phyloP scores from a whole-genome alignment of 2,329 filamentous ascomycete species.

The Colletotrichum sansevieriae region DNA sequence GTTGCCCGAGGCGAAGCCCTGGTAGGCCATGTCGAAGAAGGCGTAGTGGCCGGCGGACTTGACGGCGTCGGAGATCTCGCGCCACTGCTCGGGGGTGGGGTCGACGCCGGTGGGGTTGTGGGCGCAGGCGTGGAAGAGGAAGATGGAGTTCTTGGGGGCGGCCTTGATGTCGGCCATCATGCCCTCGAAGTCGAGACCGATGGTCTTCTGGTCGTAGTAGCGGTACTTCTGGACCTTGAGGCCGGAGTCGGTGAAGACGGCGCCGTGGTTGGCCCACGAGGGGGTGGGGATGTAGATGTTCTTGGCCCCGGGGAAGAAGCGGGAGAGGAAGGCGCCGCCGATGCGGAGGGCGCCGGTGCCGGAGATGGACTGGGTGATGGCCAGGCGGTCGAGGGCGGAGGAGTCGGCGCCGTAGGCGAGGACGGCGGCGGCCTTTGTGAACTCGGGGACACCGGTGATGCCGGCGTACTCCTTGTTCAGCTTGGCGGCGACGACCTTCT shows the following conservation, averaged over 20 bases:
- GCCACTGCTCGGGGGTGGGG: conserved; percentile 92
- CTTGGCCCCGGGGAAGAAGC: conserved; percentile 92
- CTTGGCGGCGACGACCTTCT: conserved; percentile 81
- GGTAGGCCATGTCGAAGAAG: conserved; percentile 99
- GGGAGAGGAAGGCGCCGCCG: conserved; percentile 90
- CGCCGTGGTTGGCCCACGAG: conserved; percentile 98
- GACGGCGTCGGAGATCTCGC: conserved; percentile 86
- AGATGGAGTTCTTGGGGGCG: conserved; percentile 86
- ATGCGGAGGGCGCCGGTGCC: conserved; percentile 96
- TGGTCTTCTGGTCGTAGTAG: conserved; percentile 99
- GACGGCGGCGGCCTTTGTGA: conserved; percentile 91
- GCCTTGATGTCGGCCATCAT: conserved; percentile 91
- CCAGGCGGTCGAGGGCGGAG: conserved; percentile 81
- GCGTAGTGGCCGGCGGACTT: conserved; percentile 90
- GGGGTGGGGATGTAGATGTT: conserved; percentile 96
- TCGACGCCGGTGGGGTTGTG: conserved; percentile 99
- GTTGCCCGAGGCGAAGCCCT: conserved; percentile 95
- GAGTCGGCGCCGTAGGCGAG: conserved; percentile 91
- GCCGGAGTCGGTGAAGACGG: conserved; percentile 94
- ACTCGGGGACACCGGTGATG: conserved; percentile 95
- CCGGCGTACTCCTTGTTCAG: conserved; percentile 98
- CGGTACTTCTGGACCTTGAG: conserved; percentile 94
- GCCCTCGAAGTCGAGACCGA: conserved; percentile 96
- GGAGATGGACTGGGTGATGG: conserved; percentile 97
- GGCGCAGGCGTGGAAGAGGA: conserved; percentile 96